A percentile compares a stretch with the other conserved stretches of the same genome.
These are phyloP conservation scores for Bacterosira constricta DNA, from an alignment of 108 stramenopile species.

Conservation along the genomic window DNA sequence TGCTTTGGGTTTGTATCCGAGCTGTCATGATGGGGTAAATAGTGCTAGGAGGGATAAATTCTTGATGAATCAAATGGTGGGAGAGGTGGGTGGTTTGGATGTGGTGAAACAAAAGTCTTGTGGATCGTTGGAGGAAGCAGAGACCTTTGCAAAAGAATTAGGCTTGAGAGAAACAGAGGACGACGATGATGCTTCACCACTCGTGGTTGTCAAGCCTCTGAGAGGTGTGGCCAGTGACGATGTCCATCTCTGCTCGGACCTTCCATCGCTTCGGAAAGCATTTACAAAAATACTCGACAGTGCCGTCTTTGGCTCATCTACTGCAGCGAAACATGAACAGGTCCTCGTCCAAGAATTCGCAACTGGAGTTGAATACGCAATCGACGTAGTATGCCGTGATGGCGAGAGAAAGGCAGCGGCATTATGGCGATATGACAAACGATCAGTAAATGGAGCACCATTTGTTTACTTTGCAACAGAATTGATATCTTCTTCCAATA, in stretches of 20 bases:
- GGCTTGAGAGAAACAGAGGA: conserved; percentile 29
- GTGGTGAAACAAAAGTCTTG: conserved; percentile 85
- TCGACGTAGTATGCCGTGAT: conserved; percentile 88
- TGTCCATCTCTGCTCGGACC: conserved; percentile 81
- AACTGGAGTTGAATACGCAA: conserved; percentile 87
- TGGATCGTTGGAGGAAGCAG: conserved; percentile 63
- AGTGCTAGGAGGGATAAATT: conserved; percentile 77
- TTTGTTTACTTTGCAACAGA: conserved; percentile 89
- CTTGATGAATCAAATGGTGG: conserved; percentile 64
- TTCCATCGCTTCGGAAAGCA: conserved; percentile 66
- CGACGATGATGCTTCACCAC: neutral
- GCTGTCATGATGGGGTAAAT: conserved; percentile 65
- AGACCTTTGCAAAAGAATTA: conserved; percentile 62
- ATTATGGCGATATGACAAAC: conserved; percentile 96
- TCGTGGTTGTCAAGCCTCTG: conserved; percentile 85
- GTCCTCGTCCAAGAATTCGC: conserved; percentile 85
- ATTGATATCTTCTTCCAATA: conserved; percentile 51
- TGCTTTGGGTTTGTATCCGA: conserved; percentile 52
- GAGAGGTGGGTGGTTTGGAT: conserved; percentile 52
- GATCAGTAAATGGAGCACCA: conserved; percentile 81
- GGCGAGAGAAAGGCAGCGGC: conserved; percentile 94
- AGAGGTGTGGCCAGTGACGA: conserved; percentile 92
- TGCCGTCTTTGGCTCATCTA: conserved; percentile 80
- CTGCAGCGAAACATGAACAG: conserved; percentile 69
- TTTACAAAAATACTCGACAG: conserved; percentile 77